These are phyloP conservation scores for Bretziella fagacearum DNA, from an alignment of 2,329 filamentous ascomycete species.

Conservation along the genomic window DNA sequence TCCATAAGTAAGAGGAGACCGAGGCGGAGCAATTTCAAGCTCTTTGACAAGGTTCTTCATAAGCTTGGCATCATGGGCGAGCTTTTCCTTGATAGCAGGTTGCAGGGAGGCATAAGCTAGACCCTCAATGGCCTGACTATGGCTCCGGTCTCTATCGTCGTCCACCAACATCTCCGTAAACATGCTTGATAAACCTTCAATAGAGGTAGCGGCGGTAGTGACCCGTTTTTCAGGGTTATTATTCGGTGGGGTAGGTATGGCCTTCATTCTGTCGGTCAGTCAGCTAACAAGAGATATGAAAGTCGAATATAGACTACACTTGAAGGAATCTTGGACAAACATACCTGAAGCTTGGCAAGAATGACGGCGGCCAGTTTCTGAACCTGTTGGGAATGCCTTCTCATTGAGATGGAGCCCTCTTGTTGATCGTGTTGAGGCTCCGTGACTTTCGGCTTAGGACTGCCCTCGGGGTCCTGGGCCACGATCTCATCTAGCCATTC, in stretches of 20 bases:
- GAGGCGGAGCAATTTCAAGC: constrained; percentile 39
- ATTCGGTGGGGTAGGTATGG: constrained; percentile 29
- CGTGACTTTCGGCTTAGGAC: constrained; percentile 22
- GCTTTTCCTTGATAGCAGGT: constrained; percentile 65
- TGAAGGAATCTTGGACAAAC: constrained; percentile 14
- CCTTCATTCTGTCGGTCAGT: constrained; percentile 35
- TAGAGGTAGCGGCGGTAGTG: constrained; percentile 38
- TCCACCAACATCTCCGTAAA: constrained; percentile 51
- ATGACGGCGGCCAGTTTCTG: constrained; percentile 56
- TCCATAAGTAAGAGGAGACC: constrained; percentile 64
- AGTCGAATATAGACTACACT: constrained; percentile 13
- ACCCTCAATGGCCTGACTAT: constrained; percentile 61
- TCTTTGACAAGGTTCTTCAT: constrained; percentile 52
- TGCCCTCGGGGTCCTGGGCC: constrained; percentile 47
- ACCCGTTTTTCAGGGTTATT: constrained; percentile 29
- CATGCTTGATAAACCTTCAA: constrained; percentile 47
- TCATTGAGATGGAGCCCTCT: constrained; percentile 41
- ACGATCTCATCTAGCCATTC: constrained; percentile 79
- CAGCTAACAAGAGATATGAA: constrained; percentile 22
- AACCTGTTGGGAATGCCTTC: constrained; percentile 43
- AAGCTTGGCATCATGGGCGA: constrained; percentile 51
- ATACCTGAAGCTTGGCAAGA: constrained; percentile 51
- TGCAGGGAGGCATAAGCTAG: constrained; percentile 83
- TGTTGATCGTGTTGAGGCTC: constrained; percentile 42
- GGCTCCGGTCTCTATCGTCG: constrained; percentile 20